These are phyloP conservation scores for Diutina pseudorugosa DNA, from an alignment of 1,139 yeast species.

Conservation along the genomic window DNA sequence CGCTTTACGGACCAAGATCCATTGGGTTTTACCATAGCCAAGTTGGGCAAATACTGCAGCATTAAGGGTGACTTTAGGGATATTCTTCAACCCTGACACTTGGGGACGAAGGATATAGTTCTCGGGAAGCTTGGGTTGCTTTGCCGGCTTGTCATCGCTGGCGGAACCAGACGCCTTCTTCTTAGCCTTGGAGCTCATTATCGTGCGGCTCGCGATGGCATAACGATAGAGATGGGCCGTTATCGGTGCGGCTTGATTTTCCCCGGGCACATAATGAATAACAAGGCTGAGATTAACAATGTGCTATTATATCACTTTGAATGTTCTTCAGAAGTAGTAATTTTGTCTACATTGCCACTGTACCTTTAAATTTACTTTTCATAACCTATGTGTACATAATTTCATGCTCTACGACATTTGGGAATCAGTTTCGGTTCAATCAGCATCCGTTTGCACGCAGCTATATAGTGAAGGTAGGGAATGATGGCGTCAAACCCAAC, in stretches of 20 bases:
- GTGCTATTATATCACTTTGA: no score
- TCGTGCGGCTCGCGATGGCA: background rate
- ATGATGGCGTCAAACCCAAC: background rate
- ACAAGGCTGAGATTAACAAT: no score
- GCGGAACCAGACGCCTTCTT: slow-evolving; percentile 15
- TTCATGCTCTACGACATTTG: no score
- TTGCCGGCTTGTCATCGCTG: slow-evolving; percentile 13
- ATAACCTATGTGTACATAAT: no score
- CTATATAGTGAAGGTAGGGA: background rate
- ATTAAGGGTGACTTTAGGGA: slow-evolving; percentile 34
- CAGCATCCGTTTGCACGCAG: background rate
- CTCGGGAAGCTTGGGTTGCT: slow-evolving; percentile 35
- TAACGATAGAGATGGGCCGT: background rate
- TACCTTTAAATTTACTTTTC: no score
- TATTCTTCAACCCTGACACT: slow-evolving; percentile 3
- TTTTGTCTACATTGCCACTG: no score
- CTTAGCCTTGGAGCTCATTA: slow-evolving; percentile 22
- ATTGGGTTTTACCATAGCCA: slow-evolving; percentile 42
- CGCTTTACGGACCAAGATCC: slow-evolving; percentile 41
- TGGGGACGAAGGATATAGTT: slow-evolving; percentile 51
- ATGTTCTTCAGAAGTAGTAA: no score
- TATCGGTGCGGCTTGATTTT: background rate
- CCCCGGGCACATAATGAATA: background rate
- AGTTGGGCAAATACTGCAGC: slow-evolving; percentile 39
- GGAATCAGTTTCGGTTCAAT: background rate